Conservation (phyloP, 83 land plant species). For the Picea engelmannii region DNA sequence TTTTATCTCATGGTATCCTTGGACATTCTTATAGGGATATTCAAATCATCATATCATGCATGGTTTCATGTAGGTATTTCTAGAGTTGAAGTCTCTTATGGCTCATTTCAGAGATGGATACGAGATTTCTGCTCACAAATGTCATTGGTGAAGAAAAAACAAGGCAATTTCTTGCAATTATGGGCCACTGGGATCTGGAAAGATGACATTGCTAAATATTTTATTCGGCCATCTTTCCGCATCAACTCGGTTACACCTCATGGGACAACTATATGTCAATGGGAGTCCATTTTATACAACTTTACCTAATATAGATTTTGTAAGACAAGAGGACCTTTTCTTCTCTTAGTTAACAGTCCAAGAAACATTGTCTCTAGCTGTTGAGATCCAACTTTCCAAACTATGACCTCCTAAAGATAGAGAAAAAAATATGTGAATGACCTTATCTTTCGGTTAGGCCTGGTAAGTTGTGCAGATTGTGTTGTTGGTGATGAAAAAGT, state of each 20-base stretch:
- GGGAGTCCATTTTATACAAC: slow-evolving; percentile 49
- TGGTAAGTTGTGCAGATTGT: slow-evolving; percentile 52
- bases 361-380: slow-evolving; percentile 92
- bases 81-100: too few relatives aligned
- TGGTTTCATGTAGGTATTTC: too few relatives aligned
- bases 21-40: too few relatives aligned
- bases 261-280: slow-evolving; percentile 77
- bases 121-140: slow-evolving; percentile 65
- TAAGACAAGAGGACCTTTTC: slow-evolving; percentile 95
- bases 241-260: slow-evolving; percentile 64
- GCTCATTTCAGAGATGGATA: slow-evolving; percentile 21
- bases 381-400: slow-evolving; percentile 87
- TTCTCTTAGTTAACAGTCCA: slow-evolving; percentile 96
- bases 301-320: slow-evolving; percentile 65
- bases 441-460: slow-evolving; percentile 74
- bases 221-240: slow-evolving; percentile 86
- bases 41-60: too few relatives aligned
- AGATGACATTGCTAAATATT: slow-evolving; percentile 92
- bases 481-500: too few relatives aligned
- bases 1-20: too few relatives aligned
- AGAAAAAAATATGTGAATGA: slow-evolving; percentile 69
- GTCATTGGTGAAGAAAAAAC: slow-evolving; percentile 93
- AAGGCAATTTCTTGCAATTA: slow-evolving; percentile 86
- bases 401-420: slow-evolving; percentile 48
- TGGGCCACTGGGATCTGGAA: slow-evolving; percentile 99